Evolutionary conservation across 1,284 basidiomycete species (phyloP).

Genomic region (Microbotryomycetes sp.): DNA sequence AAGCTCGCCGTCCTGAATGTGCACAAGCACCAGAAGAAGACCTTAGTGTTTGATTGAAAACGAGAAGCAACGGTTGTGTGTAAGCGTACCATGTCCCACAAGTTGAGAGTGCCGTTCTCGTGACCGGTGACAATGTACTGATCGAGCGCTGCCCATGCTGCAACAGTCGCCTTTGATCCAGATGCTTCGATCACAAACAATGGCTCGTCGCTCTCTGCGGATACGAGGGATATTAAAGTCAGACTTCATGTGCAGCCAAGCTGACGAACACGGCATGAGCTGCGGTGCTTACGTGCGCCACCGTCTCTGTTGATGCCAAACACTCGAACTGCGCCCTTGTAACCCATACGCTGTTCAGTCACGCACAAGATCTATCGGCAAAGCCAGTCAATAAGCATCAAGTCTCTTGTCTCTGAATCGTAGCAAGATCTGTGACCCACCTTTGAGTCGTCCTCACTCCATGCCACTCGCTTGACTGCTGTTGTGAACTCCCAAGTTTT

Average conservation of each 20-base stretch:
- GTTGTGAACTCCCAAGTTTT: constrained; percentile 96
- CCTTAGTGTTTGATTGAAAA: too few species aligned
- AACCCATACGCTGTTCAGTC: constrained; percentile 94
- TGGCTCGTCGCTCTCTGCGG: constrained; percentile 66
- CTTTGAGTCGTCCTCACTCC: constrained; percentile 72
- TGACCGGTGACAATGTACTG: constrained; percentile 86
- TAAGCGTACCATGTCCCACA: constrained; percentile 48
- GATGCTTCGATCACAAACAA: constrained; percentile 74
- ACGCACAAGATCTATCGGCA: constrained; percentile 77
- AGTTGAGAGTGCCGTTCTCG: constrained; percentile 87
- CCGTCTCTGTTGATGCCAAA: constrained; percentile 78
- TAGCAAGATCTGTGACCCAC: constrained; percentile 11
- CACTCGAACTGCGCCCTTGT: constrained; percentile 73
- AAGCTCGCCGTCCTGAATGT: constrained; percentile 76
- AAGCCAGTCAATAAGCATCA: too few species aligned
- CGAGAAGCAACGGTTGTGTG: neutral
- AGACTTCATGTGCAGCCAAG: neutral
- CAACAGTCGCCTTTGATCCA: constrained; percentile 91
- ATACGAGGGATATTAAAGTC: neutral
- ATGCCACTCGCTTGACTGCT: constrained; percentile 89
- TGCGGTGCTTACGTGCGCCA: constrained; percentile 60
- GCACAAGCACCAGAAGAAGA: constrained; percentile 49
- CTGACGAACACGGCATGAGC: neutral
- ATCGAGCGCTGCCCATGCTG: constrained; percentile 75
- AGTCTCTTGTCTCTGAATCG: neutral